These are phyloP conservation scores for Podospora appendiculata DNA, from an alignment of 495 filamentous ascomycete genomes.

Conservation along the genomic window DNA sequence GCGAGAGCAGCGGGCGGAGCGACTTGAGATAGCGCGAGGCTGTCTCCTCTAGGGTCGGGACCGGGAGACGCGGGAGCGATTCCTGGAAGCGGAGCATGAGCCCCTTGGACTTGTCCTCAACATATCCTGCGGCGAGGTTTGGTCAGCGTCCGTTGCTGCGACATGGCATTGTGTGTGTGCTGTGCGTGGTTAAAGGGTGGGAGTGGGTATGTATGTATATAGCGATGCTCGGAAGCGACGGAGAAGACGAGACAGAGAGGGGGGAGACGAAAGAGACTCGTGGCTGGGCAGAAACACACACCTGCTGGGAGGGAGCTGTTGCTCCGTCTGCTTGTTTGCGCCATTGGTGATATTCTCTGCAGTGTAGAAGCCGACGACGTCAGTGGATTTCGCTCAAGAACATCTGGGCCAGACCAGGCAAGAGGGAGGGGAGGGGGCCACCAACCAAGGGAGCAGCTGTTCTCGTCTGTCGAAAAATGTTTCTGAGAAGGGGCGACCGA, in stretches of 20 bases:
- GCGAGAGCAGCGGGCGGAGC: constrained; percentile 71
- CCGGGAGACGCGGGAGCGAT: constrained; percentile 82
- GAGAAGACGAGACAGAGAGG: too few relatives aligned
- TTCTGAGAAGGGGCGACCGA: constrained; percentile 25
- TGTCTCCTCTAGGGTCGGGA: constrained; percentile 92
- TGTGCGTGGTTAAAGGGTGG: too few relatives aligned
- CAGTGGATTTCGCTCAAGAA: not conserved
- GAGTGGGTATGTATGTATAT: too few relatives aligned
- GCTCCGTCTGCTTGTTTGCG: constrained; percentile 42
- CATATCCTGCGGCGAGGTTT: constrained; percentile 56
- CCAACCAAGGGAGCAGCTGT: constrained; percentile 16
- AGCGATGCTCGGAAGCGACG: too few relatives aligned
- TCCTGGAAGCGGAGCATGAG: constrained; percentile 95
- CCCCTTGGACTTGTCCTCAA: constrained; percentile 84
- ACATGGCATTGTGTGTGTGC: too few relatives aligned
- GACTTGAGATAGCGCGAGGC: constrained; percentile 86
- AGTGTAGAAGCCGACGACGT: not conserved
- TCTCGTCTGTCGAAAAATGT: constrained; percentile 14
- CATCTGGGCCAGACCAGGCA: too few relatives aligned
- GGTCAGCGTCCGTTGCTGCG: too few relatives aligned
- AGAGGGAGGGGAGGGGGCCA: too few relatives aligned
- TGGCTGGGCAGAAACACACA: constrained; percentile 10
- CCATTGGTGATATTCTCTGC: constrained; percentile 40
- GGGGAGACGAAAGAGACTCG: too few relatives aligned
- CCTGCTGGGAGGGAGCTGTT: constrained; percentile 56